Percentiles rank a stretch among this genome's conserved stretches.
Evolutionary conservation across 805 yeast genomes (phyloP).

Genomic region (Alloascoidea hylecoeti): DNA sequence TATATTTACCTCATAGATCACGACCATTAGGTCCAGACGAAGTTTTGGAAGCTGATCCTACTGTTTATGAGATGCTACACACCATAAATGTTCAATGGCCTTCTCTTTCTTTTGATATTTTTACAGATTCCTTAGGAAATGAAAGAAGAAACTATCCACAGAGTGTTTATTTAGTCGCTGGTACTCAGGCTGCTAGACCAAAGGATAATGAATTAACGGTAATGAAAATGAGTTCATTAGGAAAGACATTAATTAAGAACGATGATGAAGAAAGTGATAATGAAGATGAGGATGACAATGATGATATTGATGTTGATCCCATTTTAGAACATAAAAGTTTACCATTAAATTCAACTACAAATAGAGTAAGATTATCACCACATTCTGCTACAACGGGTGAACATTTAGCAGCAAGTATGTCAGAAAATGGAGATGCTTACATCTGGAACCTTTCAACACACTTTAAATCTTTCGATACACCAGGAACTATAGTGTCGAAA

Average conservation of each 20-base stretch:
- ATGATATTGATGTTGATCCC: constrained; percentile 66
- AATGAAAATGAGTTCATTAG: constrained; percentile 67
- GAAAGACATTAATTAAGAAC: constrained; percentile 78
- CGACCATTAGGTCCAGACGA: constrained; percentile 92
- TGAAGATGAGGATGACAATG: constrained; percentile 59
- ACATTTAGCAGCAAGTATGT: constrained; percentile 75
- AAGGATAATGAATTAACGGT: constrained; percentile 84
- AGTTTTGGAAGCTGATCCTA: constrained; percentile 90
- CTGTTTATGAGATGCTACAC: constrained; percentile 93
- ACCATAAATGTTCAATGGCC: constrained; percentile 95
- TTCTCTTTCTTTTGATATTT: constrained; percentile 76
- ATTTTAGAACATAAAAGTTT: constrained; percentile 75
- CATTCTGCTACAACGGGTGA: constrained; percentile 62
- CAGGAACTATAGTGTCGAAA: constrained; percentile 76
- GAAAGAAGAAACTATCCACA: constrained; percentile 90
- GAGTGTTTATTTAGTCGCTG: constrained; percentile 71
- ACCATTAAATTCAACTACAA: constrained; percentile 71
- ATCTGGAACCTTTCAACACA: constrained; percentile 76
- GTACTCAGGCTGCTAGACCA: constrained; percentile 80
- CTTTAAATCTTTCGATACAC: constrained; percentile 70
- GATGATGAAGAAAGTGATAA: constrained; percentile 67
- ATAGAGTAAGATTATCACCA: constrained; percentile 78
- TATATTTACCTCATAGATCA: constrained; percentile 81
- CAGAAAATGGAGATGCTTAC: constrained; percentile 81
- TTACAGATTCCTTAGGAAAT: constrained; percentile 76